Evolutionary conservation across 345 rosid genomes (phyloP).

Genomic region (Salix arbutifolia): DNA sequence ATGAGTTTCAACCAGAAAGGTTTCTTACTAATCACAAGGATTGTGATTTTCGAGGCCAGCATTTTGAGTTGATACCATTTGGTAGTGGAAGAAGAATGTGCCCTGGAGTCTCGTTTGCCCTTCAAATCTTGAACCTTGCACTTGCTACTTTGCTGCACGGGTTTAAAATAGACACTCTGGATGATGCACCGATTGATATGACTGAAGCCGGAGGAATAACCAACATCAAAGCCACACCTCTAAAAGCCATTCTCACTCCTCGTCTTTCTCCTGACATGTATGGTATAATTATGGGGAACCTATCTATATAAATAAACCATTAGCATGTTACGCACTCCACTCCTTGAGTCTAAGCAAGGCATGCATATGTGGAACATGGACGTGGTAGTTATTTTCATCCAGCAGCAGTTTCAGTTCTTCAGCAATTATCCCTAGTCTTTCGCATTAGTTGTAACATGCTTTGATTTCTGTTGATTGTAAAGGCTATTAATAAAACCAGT

Average conservation of each 20-base stretch:
- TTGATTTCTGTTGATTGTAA: too few species aligned
- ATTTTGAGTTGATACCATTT: conserved; percentile 10
- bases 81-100: conserved; percentile 10
- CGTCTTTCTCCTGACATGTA: not conserved
- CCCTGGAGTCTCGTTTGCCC: not conserved
- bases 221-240: conserved; percentile 19
- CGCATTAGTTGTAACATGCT: too few species aligned
- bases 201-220: conserved; percentile 12
- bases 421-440: too few species aligned
- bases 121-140: not conserved
- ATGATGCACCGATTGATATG: conserved; percentile 13
- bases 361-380: too few species aligned
- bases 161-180: too few species aligned
- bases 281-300: too few species aligned
- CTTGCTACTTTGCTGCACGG: not conserved
- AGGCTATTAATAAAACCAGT: too few species aligned
- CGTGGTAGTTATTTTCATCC: too few species aligned
- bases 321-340: too few species aligned
- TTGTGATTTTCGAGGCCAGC: not conserved
- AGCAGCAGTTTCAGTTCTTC: too few species aligned
- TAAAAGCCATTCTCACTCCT: conserved; percentile 12
- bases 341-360: too few species aligned
- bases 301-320: too few species aligned
- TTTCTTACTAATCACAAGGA: conserved; percentile 5
- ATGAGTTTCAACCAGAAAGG: conserved; percentile 8